Evolutionary conservation across 257 asterid species (phyloP), one percentile per base, ranked within the genome.

Genomic region (Nicotiana otophora): DNA sequence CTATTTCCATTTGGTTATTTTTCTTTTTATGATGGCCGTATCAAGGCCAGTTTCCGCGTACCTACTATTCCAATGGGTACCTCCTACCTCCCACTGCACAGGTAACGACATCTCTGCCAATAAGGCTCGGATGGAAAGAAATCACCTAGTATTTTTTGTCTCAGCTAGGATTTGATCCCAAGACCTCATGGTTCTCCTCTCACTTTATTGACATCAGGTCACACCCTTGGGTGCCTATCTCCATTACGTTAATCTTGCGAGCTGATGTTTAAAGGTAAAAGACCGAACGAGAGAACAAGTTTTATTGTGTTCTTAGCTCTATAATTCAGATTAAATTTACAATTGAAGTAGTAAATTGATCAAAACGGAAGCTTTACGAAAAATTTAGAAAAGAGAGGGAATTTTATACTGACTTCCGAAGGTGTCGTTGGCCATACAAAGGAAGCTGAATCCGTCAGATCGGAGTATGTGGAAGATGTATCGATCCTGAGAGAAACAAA

Each of bases 381-480:
- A 16, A 53, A 17, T 5, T 15, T 17, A 42, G n/a, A 7, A 33
- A 33, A 53, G 57, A 53, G 42, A 20, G 15, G 48, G 39, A 74
- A 54, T 12, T 48, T 42, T 77, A 60, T 64, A 39, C 92, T 90
- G 87, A 96, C 99, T 91, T 87, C 98, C 98, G 63, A 94, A 96
- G 84, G 98, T 88, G 67, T 94, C 98, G 84, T 93, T 96, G 42
- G 99, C 99, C 99, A 96, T 96, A 96, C 99, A 96, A 82, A 96
- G 98, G 86, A 88, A 96, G 16, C 90, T 87, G 77, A 96, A 89
- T 83, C 97, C 98, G 88, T 94, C 93, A 15, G 97, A 90, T 80
- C 91, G 89, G 85, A 96, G 96, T 77, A 96, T 94, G 86, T 96
- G 98, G 81, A 96, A 96, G 83, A 96, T 96, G 84, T 93, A 96